phyloP scores from a whole-genome alignment of 1,139 yeast genomes.

The Geotrichum siamense region DNA sequence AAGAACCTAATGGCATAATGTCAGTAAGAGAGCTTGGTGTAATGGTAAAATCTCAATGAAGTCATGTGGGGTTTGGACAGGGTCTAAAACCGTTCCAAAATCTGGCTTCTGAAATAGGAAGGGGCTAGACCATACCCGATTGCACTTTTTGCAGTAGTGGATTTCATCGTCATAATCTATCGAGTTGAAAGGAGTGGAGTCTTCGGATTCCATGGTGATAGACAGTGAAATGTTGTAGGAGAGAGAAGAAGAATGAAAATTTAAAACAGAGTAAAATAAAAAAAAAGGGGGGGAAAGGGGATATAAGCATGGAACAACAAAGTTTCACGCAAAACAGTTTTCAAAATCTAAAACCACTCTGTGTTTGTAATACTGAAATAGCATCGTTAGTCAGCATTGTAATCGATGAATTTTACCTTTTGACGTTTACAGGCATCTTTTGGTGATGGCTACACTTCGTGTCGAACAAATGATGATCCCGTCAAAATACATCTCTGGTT shows the following conservation, averaged over 20 bases:
- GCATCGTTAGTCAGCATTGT: not conserved
- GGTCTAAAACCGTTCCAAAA: no score
- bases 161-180: conserved; percentile 27
- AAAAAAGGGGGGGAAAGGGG: not conserved
- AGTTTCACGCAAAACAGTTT: no score
- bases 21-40: no score
- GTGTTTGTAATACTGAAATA: not conserved
- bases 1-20: conserved; percentile 24
- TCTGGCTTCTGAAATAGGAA: no score
- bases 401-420: no score
- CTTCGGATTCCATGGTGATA: conserved; percentile 14
- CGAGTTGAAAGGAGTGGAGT: conserved; percentile 10
- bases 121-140: conserved; percentile 27
- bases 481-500: no score
- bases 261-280: conserved; percentile 1
- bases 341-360: not conserved
- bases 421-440: no score
- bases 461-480: no score
- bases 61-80: no score
- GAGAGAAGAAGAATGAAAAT: not conserved
- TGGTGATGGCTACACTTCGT: no score
- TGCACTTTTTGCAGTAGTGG: conserved; percentile 34
- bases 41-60: no score
- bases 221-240: not conserved
- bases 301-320: not conserved